These are phyloP conservation scores for Metschnikowia lunata DNA, from an alignment of 805 yeast species.

Conservation along the genomic window DNA sequence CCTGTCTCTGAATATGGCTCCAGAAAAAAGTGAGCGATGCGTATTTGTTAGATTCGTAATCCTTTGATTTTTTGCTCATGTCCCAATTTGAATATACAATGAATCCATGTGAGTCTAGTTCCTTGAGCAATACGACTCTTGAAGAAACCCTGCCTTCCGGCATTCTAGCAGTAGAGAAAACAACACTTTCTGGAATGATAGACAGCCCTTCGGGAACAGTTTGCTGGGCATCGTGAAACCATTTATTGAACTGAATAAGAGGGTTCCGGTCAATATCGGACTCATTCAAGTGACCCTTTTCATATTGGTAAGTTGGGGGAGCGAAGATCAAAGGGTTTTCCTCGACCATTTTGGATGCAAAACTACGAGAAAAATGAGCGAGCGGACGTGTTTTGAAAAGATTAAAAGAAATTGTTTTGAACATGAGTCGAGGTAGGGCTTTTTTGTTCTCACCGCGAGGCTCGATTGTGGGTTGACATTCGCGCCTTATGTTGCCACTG, in stretches of 20 bases:
- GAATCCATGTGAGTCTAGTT: conserved; percentile 80
- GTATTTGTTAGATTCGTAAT: conserved; percentile 64
- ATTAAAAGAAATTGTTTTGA: too few relatives aligned
- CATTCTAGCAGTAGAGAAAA: conserved; percentile 80
- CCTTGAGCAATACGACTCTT: conserved; percentile 82
- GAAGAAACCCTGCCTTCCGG: conserved; percentile 91
- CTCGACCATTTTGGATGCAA: conserved; percentile 7
- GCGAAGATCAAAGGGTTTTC: conserved; percentile 52
- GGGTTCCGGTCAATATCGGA: conserved; percentile 56
- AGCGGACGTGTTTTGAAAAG: background rate
- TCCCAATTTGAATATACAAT: conserved; percentile 91
- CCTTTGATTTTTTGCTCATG: conserved; percentile 74
- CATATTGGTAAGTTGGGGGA: conserved; percentile 85
- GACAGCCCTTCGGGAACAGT: conserved; percentile 42
- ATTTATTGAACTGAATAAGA: conserved; percentile 68
- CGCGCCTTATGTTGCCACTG: too few relatives aligned
- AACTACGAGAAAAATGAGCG: background rate
- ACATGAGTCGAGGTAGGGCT: too few relatives aligned
- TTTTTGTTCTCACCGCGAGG: too few relatives aligned
- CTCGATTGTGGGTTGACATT: too few relatives aligned
- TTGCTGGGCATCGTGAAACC: conserved; percentile 78
- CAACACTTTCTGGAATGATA: conserved; percentile 73
- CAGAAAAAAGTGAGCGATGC: conserved; percentile 89
- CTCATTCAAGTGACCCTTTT: conserved; percentile 56
- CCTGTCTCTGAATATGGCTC: conserved; percentile 88